phyloP scores from a whole-genome alignment of 2,329 filamentous ascomycete genomes.

The Purpureocillium lavendulum region DNA sequence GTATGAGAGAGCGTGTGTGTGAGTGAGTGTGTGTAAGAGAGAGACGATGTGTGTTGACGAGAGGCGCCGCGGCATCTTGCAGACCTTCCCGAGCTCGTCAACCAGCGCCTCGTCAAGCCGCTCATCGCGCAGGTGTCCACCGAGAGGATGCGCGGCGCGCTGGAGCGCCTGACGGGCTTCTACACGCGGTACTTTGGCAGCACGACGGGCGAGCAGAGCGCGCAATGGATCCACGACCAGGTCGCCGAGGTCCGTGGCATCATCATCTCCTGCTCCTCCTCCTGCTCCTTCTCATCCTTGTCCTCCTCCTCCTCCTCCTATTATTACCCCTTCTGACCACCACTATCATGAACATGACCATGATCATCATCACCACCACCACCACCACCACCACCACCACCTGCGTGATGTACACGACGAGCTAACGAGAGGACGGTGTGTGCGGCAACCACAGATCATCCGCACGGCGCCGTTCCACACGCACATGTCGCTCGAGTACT shows the following conservation, averaged over 20 bases:
- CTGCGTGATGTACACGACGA: no score
- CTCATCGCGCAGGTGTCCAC: constrained; percentile 52
- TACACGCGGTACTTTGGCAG: constrained; percentile 49
- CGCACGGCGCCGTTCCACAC: constrained; percentile 23
- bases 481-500: constrained; percentile 36
- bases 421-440: no score
- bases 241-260: constrained; percentile 16
- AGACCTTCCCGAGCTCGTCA: constrained; percentile 26
- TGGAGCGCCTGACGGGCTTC: constrained; percentile 53
- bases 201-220: constrained; percentile 20
- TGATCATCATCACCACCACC: no score
- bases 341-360: no score
- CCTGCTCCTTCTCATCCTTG: no score
- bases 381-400: no score
- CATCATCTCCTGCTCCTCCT: neutral
- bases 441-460: no score
- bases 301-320: no score
- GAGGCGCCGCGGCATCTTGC: no score
- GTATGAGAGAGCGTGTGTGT: no score
- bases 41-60: neutral
- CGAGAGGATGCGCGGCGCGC: constrained; percentile 54
- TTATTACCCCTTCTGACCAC: no score
- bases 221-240: constrained; percentile 26
- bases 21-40: no score
- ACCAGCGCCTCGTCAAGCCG: constrained; percentile 47